Percentiles rank a stretch among this genome's conserved stretches.
phyloP scores from a whole-genome alignment of 2,329 filamentous ascomycete species.

The Cladobotryum protrusum region DNA sequence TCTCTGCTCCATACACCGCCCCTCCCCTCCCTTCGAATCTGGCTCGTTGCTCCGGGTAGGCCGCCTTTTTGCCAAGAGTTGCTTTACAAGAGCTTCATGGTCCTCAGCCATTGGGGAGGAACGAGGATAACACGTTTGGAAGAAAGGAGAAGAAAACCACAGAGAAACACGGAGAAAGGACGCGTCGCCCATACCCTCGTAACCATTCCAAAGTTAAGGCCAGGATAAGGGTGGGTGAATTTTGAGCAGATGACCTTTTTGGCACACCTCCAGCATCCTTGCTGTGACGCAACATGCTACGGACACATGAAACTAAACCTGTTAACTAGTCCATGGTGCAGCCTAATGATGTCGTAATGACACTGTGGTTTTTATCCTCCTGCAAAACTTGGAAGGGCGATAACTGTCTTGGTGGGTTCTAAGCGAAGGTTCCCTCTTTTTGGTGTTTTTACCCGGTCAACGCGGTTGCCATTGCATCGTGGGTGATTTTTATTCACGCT shows the following conservation, averaged over 20 bases:
- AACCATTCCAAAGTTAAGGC: neutral
- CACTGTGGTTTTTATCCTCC: neutral
- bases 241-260: constrained; percentile 11
- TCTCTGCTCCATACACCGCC: neutral
- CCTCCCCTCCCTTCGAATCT: neutral
- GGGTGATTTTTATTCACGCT: neutral
- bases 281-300: constrained; percentile 8
- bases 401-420: too few relatives aligned
- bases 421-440: too few relatives aligned
- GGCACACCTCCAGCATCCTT: constrained; percentile 9
- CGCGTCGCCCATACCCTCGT: constrained; percentile 7
- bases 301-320: constrained; percentile 1
- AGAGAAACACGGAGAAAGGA: constrained; percentile 1
- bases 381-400: neutral
- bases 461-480: neutral
- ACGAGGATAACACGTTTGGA: neutral
- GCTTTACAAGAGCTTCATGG: neutral
- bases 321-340: constrained; percentile 5
- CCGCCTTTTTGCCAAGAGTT: neutral
- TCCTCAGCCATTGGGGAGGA: neutral
- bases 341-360: neutral
- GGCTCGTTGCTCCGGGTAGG: neutral
- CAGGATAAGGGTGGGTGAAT: constrained; percentile 7
- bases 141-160: neutral
- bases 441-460: too few relatives aligned